A percentile compares a stretch with the other conserved stretches of the same genome.
Evolutionary conservation across 495 filamentous ascomycete species (phyloP).

Genomic region (Lichenothelia convexa): DNA sequence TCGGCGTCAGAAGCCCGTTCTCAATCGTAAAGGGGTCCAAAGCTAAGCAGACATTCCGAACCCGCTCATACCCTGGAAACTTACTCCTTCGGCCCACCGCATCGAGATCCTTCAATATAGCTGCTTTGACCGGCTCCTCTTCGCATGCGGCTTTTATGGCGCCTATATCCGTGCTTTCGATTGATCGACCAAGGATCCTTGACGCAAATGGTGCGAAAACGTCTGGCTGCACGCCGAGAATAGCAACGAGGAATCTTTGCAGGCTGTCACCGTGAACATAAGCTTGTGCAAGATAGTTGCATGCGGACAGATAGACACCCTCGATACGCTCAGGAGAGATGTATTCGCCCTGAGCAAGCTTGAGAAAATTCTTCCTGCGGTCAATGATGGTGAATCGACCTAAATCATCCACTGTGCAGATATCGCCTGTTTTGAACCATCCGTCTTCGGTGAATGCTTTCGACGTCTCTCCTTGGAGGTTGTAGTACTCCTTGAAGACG

Average conservation of each 20-base stretch:
- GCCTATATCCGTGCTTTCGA: not conserved
- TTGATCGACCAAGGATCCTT: not conserved
- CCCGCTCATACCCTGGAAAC: slow-evolving; percentile 1
- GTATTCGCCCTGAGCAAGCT: slow-evolving; percentile 3
- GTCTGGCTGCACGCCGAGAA: not conserved
- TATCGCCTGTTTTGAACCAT: slow-evolving; percentile 3
- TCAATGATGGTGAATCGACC: slow-evolving; percentile 2
- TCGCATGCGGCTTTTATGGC: not conserved
- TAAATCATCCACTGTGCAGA: not conserved
- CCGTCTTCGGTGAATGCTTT: slow-evolving; percentile 6
- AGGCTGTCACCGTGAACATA: slow-evolving; percentile 2
- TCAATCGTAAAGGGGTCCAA: not conserved
- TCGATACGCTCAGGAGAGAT: slow-evolving; percentile 3
- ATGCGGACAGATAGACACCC: not conserved
- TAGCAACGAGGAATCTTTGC: slow-evolving; percentile 1
- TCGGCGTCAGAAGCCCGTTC: slow-evolving; percentile 1
- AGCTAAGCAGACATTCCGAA: not conserved
- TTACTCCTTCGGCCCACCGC: not conserved
- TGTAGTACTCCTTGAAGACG: slow-evolving; percentile 2
- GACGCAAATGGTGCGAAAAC: slow-evolving; percentile 1
- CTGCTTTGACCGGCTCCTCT: slow-evolving; percentile 1
- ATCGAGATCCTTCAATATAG: slow-evolving; percentile 2
- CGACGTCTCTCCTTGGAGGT: not conserved
- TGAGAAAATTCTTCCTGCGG: slow-evolving; percentile 3
- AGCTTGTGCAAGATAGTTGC: not conserved